Percentiles rank a stretch among this genome's conserved stretches.
phyloP scores from a whole-genome alignment of 495 filamentous ascomycete genomes.

The Xylaria venustula region DNA sequence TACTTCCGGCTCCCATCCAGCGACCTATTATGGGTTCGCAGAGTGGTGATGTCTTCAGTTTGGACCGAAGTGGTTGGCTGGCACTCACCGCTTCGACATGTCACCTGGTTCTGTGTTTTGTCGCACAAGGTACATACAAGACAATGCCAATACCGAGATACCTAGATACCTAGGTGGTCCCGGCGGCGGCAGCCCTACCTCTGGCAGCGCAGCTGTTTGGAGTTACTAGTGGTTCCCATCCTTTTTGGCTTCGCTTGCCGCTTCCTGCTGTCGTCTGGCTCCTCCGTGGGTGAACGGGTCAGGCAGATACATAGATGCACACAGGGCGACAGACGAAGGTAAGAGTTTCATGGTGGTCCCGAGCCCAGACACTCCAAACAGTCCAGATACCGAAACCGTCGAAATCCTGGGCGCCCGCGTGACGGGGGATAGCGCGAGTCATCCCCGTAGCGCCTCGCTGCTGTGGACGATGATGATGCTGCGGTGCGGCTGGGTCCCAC shows the following conservation, averaged over 20 bases:
- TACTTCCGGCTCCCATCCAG: no score
- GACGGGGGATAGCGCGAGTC: conserved; percentile 15
- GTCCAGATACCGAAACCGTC: conserved; percentile 10
- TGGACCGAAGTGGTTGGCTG: background rate
- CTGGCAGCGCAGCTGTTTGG: background rate
- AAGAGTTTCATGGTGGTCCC: background rate
- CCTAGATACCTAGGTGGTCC: no score
- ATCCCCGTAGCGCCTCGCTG: conserved; percentile 13
- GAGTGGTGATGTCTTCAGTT: conserved; percentile 9
- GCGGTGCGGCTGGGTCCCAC: conserved; percentile 16
- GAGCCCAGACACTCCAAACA: background rate
- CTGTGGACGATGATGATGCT: conserved; percentile 13
- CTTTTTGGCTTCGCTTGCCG: background rate
- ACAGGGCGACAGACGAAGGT: no score
- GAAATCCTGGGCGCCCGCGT: conserved; percentile 8
- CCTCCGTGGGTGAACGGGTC: no score
- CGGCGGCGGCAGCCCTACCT: conserved; percentile 5
- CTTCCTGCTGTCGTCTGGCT: background rate
- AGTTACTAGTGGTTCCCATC: background rate
- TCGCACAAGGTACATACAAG: conserved; percentile 2
- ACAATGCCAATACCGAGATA: conserved; percentile 16
- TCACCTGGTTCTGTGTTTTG: conserved; percentile 8
- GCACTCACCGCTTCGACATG: conserved; percentile 15
- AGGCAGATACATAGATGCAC: no score
- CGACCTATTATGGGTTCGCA: no score